Base-by-base conservation (phyloP, 1,284 basidiomycete species). In the Rhodotorula sp. region DNA sequence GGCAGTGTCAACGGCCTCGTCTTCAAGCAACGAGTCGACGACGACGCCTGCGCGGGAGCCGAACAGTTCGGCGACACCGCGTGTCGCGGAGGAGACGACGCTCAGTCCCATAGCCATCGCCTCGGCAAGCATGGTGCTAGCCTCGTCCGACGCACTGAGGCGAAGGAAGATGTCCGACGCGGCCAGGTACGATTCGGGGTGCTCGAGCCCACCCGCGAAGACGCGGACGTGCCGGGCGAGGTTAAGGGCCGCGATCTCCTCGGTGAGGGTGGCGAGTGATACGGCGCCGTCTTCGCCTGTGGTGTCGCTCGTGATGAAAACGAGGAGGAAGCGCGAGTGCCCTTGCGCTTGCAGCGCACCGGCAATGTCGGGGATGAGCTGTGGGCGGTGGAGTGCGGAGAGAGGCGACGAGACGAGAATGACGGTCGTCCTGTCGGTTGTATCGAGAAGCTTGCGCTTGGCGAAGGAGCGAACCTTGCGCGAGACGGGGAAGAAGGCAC, bases 231-330 rank as follows among this genome's bases (percentile, higher is more conserved):
- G 25, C 54, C 58, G 34, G 12, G 50, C 56, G 2, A 25, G 19
- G 54, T 64, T 61, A 12, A 61, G 63, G 8, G 56, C 62, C 48
- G 50, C 61, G 56, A 72, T 41, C 29, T 50, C 54, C 22, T 62
- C 60, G 50, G 72, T 63, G 22, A 67, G 51, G 6, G 3, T 29
- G 21, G n/a, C 50, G 50, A 51, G 50, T n/a, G 50, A 51, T 27
- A 51, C 50, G 10, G n/a, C 19, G n/a, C 15, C 50, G 50, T 51
- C 50, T 27, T n/a, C 50, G n/a, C 50, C 50, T 48, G 64, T 55
- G 13, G 67, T 66, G 44, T 67, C 67, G 51, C 70, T 73, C 61
- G 72, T 65, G 66, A 74, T 70, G 63, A 69, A 61, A 37, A 75
- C 63, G 51, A 73, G 25, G 64, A 69, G 67, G 22, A 67, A 65